Percentiles rank a stretch among this genome's conserved stretches.
Conservation (phyloP, 495 filamentous ascomycete genomes). For the Neurospora discreta region DNA sequence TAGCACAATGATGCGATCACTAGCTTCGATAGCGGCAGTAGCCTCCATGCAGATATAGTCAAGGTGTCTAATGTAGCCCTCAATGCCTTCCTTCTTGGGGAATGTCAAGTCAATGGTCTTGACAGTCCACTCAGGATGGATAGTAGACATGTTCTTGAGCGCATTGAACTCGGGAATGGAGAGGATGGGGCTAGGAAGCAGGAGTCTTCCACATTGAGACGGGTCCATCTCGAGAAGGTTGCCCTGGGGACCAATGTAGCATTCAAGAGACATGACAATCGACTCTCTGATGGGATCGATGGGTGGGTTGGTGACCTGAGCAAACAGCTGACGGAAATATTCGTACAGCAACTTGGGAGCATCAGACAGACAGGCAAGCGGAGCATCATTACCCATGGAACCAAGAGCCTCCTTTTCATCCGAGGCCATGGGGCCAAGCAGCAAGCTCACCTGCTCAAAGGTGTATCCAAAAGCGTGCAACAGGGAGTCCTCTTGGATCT, state of each 20-base stretch:
- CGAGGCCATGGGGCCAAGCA: constrained; percentile 93
- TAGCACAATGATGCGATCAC: constrained; percentile 79
- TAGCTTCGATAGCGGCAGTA: constrained; percentile 73
- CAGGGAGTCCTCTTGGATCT: constrained; percentile 74
- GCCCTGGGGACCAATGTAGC: constrained; percentile 95
- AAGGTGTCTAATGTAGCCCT: constrained; percentile 80
- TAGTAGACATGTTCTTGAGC: constrained; percentile 62
- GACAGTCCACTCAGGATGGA: constrained; percentile 80
- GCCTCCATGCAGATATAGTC: constrained; percentile 83
- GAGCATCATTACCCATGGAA: constrained; percentile 98
- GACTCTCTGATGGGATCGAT: constrained; percentile 98
- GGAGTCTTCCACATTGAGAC: constrained; percentile 76
- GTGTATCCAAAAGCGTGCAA: constrained; percentile 91
- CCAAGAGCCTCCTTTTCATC: constrained; percentile 99
- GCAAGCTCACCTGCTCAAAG: constrained; percentile 88
- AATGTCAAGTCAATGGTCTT: constrained; percentile 95
- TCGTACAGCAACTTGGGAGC: constrained; percentile 90
- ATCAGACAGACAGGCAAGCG: constrained; percentile 80
- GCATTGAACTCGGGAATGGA: constrained; percentile 89
- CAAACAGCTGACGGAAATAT: constrained; percentile 98
- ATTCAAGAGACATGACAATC: constrained; percentile 97
- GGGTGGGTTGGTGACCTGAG: constrained; percentile 97
- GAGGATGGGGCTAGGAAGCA: constrained; percentile 83
- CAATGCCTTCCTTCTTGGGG: constrained; percentile 72
- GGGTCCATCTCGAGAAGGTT: constrained; percentile 94